Conservation (phyloP, 371 early-diverging fungal species). For the Mortierella sp. region DNA sequence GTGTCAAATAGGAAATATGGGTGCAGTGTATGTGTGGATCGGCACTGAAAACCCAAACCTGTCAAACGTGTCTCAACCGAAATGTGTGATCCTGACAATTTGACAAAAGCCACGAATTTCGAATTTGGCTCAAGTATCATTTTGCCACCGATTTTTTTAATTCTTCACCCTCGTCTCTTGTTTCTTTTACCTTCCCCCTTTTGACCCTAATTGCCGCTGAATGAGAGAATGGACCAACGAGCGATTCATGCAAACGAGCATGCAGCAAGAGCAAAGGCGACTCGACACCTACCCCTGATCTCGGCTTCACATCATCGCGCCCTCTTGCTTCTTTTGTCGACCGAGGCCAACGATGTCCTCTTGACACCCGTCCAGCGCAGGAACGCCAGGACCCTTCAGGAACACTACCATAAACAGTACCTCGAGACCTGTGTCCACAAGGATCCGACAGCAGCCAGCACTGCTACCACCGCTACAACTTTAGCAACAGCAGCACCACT, state of each 20-base stretch:
- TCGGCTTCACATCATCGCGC: slow-evolving; percentile 41
- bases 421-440: slow-evolving; percentile 24
- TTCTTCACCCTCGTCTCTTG: background rate
- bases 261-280: slow-evolving; percentile 28
- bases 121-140: background rate
- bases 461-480: background rate
- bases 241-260: slow-evolving; percentile 21
- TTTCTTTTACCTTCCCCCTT: background rate
- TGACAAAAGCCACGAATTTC: slow-evolving; percentile 2
- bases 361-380: slow-evolving; percentile 33
- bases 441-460: background rate
- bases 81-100: background rate
- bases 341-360: slow-evolving; percentile 37
- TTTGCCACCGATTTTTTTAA: slow-evolving; percentile 45
- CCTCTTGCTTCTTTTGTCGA: slow-evolving; percentile 31
- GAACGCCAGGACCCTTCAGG: slow-evolving; percentile 39
- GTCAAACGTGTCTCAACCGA: background rate
- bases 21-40: no score
- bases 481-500: background rate
- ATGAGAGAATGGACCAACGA: slow-evolving; percentile 32
- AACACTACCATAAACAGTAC: slow-evolving; percentile 39
- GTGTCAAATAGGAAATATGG: background rate
- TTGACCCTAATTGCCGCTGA: background rate
- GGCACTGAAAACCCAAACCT: background rate
- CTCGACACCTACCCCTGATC: slow-evolving; percentile 24